Percentiles rank a stretch among this genome's conserved stretches.
Evolutionary conservation across 306 rosid genomes (phyloP).

Genomic region (Gastrolobium bilobum): DNA sequence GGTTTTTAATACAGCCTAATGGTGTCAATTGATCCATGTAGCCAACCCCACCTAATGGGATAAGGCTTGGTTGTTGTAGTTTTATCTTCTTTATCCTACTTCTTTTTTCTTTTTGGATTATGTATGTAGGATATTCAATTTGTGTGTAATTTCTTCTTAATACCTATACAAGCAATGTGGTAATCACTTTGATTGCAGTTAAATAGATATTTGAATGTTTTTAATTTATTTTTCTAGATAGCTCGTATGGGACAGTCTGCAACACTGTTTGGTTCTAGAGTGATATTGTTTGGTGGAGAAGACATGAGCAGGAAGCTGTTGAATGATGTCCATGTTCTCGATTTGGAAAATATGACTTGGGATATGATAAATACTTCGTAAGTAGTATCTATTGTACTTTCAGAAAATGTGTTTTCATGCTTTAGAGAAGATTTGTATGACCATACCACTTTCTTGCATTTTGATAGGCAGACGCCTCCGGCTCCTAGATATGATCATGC

Average conservation of each 20-base stretch:
- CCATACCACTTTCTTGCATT: slow-evolving; percentile 58
- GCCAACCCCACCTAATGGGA: slow-evolving; percentile 26
- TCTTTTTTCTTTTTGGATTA: slow-evolving; percentile 32
- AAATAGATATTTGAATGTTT: slow-evolving; percentile 41
- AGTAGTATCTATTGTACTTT: slow-evolving; percentile 60
- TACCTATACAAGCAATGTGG: slow-evolving; percentile 29
- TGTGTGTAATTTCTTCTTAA: slow-evolving; percentile 13
- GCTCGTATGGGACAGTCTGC: slow-evolving; percentile 92
- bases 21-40: slow-evolving; percentile 26
- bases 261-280: slow-evolving; percentile 82
- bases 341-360: slow-evolving; percentile 92
- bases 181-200: slow-evolving; percentile 43
- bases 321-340: slow-evolving; percentile 86
- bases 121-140: slow-evolving; percentile 34
- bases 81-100: slow-evolving; percentile 20
- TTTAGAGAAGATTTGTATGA: slow-evolving; percentile 44
- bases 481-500: slow-evolving; percentile 94
- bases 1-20: slow-evolving; percentile 23
- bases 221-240: slow-evolving; percentile 62
- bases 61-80: slow-evolving; percentile 41
- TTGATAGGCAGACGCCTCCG: slow-evolving; percentile 93
- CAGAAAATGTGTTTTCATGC: slow-evolving; percentile 39
- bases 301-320: slow-evolving; percentile 80
- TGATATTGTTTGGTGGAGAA: slow-evolving; percentile 96
- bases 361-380: slow-evolving; percentile 70